Evolutionary conservation across 1,139 yeast genomes (phyloP).

Genomic region (Chernovozyma aurita): DNA sequence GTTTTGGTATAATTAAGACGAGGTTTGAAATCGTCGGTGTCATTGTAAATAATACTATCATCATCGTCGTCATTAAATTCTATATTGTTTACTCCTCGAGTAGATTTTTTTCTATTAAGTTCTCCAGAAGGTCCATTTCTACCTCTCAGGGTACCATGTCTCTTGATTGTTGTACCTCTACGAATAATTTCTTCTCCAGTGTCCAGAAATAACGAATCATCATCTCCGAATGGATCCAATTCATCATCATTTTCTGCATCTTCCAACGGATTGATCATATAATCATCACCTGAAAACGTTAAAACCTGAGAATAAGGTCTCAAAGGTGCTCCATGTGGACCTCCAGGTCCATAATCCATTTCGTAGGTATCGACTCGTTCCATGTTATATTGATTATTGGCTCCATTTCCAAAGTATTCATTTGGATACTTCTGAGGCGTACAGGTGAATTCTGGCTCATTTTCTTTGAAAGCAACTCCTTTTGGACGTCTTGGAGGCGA

Average conservation of each 20-base stretch:
- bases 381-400: conserved; percentile 18
- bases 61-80: conserved; percentile 6
- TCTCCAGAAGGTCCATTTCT: neutral
- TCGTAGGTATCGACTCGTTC: conserved; percentile 19
- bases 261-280: conserved; percentile 37
- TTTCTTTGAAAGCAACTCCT: conserved; percentile 32
- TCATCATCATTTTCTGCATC: conserved; percentile 38
- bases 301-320: conserved; percentile 20
- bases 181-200: conserved; percentile 37
- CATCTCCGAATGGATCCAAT: conserved; percentile 45
- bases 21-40: conserved; percentile 40
- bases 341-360: conserved; percentile 12
- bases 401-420: conserved; percentile 14
- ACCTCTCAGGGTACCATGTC: conserved; percentile 8
- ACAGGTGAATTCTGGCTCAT: conserved; percentile 35
- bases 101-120: neutral
- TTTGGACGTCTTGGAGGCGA: conserved; percentile 12
- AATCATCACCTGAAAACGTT: conserved; percentile 37
- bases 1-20: conserved; percentile 44
- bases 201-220: conserved; percentile 41
- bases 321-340: conserved; percentile 9
- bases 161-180: conserved; percentile 30
- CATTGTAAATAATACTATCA: conserved; percentile 19
- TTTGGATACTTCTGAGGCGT: conserved; percentile 20
- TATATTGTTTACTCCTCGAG: conserved; percentile 2